These are phyloP conservation scores for Irpex rosettiformis DNA, from an alignment of 1,284 basidiomycete genomes.

Conservation along the genomic window DNA sequence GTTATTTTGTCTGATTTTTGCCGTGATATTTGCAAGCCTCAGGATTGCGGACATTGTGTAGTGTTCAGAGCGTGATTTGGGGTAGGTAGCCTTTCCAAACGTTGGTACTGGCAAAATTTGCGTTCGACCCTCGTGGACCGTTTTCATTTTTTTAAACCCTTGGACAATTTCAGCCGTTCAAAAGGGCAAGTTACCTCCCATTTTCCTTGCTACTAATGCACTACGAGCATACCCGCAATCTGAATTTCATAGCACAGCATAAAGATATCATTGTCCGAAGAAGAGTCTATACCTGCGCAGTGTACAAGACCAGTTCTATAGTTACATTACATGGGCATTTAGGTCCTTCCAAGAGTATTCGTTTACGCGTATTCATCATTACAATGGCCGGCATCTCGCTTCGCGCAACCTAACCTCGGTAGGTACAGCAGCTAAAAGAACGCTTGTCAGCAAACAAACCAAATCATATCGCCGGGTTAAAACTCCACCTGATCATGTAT, in stretches of 20 bases:
- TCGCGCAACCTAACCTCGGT: slow-evolving; percentile 47
- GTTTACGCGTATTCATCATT: neutral
- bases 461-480: neutral
- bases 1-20: slow-evolving; percentile 1
- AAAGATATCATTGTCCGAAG: neutral
- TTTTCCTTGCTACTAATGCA: no score
- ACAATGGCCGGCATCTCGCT: slow-evolving; percentile 19
- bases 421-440: slow-evolving; percentile 57
- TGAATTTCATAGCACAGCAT: neutral
- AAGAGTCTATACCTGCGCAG: neutral
- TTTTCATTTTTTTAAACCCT: no score
- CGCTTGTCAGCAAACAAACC: neutral
- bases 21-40: no score
- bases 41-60: no score
- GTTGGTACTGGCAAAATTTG: no score
- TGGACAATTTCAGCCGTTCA: no score
- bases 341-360: neutral
- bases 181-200: no score
- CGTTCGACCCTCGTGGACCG: no score
- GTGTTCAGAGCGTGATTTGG: no score
- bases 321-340: neutral
- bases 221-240: neutral
- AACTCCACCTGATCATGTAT: slow-evolving; percentile 60
- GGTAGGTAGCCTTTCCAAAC: no score
- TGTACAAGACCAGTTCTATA: neutral